Evolutionary conservation across 179 eudicot species (phyloP), one percentile per base, ranked within the genome.

Genomic region (Sideroxylon spinosum): DNA sequence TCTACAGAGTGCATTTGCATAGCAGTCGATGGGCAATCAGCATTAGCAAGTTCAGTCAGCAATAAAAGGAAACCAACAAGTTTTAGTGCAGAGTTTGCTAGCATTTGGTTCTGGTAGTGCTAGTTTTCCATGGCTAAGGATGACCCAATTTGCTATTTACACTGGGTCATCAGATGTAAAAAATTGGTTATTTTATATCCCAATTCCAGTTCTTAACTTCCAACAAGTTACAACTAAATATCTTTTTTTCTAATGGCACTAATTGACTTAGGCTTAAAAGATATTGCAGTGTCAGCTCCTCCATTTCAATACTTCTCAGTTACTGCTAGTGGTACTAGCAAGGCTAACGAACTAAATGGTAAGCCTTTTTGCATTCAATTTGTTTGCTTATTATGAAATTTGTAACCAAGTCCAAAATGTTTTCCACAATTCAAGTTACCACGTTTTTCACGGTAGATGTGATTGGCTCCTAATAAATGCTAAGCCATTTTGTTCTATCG

Each of bases 61-160:
- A 17, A 55, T 75, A 72, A 88, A 82, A 80, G 87, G 82, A 77
- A 89, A 86, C 81, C 93, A 86, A 68, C 97, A 86, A 67, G 82
- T 78, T 76, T 53, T 82, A 12, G 88, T 78, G 37, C 89, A 84
- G 70, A 85, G 63, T 63, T 32, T 81, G 26, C 19, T 82, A 53
- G 72, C 85, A 37, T 76, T 84, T 26, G 78, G 75, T 81, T 76
- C 89, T 28, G 23, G 73, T 48, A 79, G 83, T 52, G 16, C 76
- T 69, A 86, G 87, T 57, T 78, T 81, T 73, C 80, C 92, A 49
- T 96, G 98, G 99, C 99, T 98, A 70, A 92, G 90, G 84, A 87
- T 90, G 82, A 88, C 92, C 55, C 98, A 82, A 74, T 78, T 87
- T 80, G 96, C n/a, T n/a, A n/a, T n/a, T n/a, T n/a, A n/a, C n/a